Evolutionary conservation across 441 rosid species (phyloP).

Genomic region (Metrosideros polymorpha): DNA sequence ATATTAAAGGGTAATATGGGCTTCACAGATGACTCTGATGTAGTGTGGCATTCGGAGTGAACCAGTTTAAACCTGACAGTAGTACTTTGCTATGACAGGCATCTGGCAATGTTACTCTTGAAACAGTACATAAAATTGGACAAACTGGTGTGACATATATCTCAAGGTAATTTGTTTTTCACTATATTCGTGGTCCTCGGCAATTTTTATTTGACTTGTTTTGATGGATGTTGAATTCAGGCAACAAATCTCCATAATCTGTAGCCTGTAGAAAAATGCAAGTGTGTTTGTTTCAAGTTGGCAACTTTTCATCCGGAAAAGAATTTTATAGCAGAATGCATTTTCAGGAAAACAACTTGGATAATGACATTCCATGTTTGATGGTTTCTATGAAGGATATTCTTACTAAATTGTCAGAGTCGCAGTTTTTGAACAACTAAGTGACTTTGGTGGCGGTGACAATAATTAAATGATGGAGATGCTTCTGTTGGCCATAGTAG

Average conservation of each 20-base stretch:
- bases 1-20: not conserved
- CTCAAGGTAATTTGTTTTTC: constrained; percentile 42
- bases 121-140: constrained; percentile 85
- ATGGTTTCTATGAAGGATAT: not conserved
- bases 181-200: not conserved
- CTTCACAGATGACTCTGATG: not conserved
- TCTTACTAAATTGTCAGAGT: not conserved
- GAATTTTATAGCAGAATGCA: not conserved
- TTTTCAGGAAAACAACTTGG: not conserved
- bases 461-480: not conserved
- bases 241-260: not conserved
- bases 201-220: not conserved
- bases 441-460: not conserved
- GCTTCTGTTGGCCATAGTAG: not conserved
- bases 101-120: constrained; percentile 88
- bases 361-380: not conserved
- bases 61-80: not conserved
- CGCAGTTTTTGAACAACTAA: not conserved
- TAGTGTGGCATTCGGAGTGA: not conserved
- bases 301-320: not conserved
- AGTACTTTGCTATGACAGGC: constrained; percentile 38
- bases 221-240: not conserved
- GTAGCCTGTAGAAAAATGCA: not conserved
- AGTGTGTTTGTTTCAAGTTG: not conserved
- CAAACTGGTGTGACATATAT: constrained; percentile 88